phyloP scores from a whole-genome alignment of 768 basidiomycete species.

The Phaffia australis region DNA sequence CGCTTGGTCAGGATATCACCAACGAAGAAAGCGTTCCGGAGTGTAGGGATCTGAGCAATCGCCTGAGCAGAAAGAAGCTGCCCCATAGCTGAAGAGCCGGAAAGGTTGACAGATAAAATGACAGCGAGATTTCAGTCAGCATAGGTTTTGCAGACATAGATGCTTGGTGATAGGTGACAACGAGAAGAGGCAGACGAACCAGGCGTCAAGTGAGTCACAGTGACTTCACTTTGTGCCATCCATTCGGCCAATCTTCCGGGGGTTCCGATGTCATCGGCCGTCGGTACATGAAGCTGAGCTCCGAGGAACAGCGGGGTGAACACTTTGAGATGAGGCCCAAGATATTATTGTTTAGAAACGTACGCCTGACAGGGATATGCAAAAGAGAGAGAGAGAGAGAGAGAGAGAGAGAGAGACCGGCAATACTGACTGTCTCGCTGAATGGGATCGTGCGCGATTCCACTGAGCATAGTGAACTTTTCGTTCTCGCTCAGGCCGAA shows the following conservation, averaged over 20 bases:
- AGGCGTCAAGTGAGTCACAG: slow-evolving; percentile 94
- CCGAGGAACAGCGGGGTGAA: slow-evolving; percentile 98
- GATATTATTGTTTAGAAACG: neutral
- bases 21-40: slow-evolving; percentile 90
- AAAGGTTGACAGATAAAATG: neutral
- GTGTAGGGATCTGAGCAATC: slow-evolving; percentile 67
- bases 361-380: neutral
- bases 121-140: neutral
- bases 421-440: slow-evolving; percentile 82
- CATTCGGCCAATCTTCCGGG: slow-evolving; percentile 94
- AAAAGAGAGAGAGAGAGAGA: no score
- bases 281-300: slow-evolving; percentile 88
- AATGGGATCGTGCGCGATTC: slow-evolving; percentile 97
- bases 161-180: neutral
- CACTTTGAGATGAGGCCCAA: slow-evolving; percentile 47
- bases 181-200: slow-evolving; percentile 28
- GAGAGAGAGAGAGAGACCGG: neutral
- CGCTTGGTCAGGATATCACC: slow-evolving; percentile 98
- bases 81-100: slow-evolving; percentile 61
- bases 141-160: neutral
- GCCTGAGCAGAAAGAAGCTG: slow-evolving; percentile 88
- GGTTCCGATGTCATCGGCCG: slow-evolving; percentile 90
- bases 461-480: slow-evolving; percentile 95
- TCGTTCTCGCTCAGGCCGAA: slow-evolving; percentile 64
- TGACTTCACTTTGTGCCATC: slow-evolving; percentile 87